Evolutionary conservation across 106 monocot species (phyloP).

Genomic region (Ottelia alismoides): DNA sequence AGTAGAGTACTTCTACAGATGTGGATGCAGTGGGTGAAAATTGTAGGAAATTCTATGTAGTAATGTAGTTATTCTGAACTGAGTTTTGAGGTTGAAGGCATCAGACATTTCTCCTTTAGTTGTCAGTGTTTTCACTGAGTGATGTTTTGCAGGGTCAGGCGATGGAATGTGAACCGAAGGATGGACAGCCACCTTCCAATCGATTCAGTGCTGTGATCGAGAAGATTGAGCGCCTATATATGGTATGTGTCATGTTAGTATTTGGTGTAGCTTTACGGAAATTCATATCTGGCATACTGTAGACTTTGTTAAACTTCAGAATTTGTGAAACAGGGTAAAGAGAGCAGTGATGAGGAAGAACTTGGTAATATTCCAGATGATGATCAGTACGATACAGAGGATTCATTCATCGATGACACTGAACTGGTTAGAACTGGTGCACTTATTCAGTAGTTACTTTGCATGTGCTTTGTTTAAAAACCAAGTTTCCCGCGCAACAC

Average conservation of each 20-base stretch:
- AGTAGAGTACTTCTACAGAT: too few relatives aligned
- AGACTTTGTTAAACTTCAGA: not conserved
- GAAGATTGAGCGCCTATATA: constrained; percentile 95
- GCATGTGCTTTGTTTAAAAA: too few relatives aligned
- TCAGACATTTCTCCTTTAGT: not conserved
- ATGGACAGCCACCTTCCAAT: constrained; percentile 49
- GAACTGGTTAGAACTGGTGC: too few relatives aligned
- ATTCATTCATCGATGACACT: constrained; percentile 97
- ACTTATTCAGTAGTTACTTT: too few relatives aligned
- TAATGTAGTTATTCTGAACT: too few relatives aligned
- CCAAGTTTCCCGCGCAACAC: too few relatives aligned
- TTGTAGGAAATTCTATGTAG: too few relatives aligned
- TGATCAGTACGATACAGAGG: constrained; percentile 98
- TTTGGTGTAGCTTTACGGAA: not conserved
- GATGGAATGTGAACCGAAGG: constrained; percentile 43
- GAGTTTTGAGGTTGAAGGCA: too few relatives aligned
- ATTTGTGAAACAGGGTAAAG: constrained; percentile 43
- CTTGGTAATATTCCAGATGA: constrained; percentile 77
- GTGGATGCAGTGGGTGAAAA: too few relatives aligned
- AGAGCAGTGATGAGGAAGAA: constrained; percentile 95
- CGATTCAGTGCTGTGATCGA: constrained; percentile 96
- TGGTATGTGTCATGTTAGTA: constrained; percentile 31
- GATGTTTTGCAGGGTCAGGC: constrained; percentile 23
- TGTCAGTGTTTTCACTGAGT: not conserved
- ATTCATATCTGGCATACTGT: not conserved